A percentile compares a stretch with the other conserved stretches of the same genome.
phyloP scores from a whole-genome alignment of 2,329 filamentous ascomycete genomes.

The Epichloe aotearoae region DNA sequence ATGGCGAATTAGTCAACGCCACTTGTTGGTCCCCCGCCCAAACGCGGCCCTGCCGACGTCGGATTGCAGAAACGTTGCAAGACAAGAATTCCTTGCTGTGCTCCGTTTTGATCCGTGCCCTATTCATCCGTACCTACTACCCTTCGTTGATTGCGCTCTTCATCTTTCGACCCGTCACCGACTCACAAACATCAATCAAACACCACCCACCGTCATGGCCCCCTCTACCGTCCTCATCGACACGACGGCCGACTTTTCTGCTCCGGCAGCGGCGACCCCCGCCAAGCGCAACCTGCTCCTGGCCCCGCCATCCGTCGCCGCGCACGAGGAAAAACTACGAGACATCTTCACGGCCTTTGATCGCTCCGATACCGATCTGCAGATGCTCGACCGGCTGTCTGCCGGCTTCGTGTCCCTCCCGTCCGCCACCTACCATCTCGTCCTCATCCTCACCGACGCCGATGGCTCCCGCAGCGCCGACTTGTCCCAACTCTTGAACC shows the following conservation, averaged over 20 bases:
- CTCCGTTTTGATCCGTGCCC: too few species aligned
- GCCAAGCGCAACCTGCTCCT: constrained; percentile 61
- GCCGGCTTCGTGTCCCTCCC: constrained; percentile 70
- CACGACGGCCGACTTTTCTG: constrained; percentile 39
- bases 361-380: constrained; percentile 68
- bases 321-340: constrained; percentile 67
- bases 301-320: constrained; percentile 78
- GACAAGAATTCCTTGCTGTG: too few species aligned
- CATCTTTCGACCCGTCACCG: neutral
- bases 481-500: constrained; percentile 48
- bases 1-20: constrained; percentile 1
- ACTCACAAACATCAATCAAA: neutral
- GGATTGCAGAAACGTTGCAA: constrained; percentile 1
- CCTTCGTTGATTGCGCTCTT: too few species aligned
- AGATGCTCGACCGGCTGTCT: constrained; percentile 92
- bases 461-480: constrained; percentile 52
- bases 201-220: constrained; percentile 26
- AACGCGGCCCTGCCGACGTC: neutral
- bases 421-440: constrained; percentile 62
- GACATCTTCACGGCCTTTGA: constrained; percentile 60
- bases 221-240: constrained; percentile 42
- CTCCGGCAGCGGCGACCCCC: constrained; percentile 18
- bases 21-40: too few species aligned
- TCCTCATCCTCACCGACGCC: constrained; percentile 72
- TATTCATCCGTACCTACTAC: too few species aligned